Evolutionary conservation across 345 rosid genomes (phyloP), one percentile per base, ranked within the genome.

Genomic region (Lepidium didymum): DNA sequence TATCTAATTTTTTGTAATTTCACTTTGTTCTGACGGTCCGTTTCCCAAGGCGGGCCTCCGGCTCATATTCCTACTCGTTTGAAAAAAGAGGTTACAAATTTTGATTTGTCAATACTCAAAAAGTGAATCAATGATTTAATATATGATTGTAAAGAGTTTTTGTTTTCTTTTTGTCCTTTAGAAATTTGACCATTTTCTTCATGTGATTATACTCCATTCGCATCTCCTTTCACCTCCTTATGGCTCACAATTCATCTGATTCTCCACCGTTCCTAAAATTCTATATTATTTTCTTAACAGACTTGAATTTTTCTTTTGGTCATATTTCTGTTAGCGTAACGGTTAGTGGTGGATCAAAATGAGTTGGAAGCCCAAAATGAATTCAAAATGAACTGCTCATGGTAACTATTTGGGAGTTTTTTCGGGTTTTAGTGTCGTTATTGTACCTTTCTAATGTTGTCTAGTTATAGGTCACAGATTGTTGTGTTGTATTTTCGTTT

Each of bases 101-200:
- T 50, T 14, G 11, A 11, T 74, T 73, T 67, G 68, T 60, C 57
- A 64, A 65, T 56, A 10, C 62, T 36, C 36, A 10, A 27, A 74
- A 74, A 66, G 77, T 19, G 42, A 52, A 58, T 53, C 77, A 75
- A 62, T 75, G 64, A 75, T 67, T 43, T 54, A 75, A 53, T 46
- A 55, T 53, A 67, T 75, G 56, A 68, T 75, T 68, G 63, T 45
- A 2, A 55, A 29, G 38, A 14, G n/a, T 66, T 23, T 64, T 56
- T 35, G 57, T 69, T 18, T 56, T 35, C 12, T 46, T 25, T 75
- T 75, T 68, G 78, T 62, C 74, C 18, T 75, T 68, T 75, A 33
- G 25, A 68, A 56, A 68, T 18, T 27, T 33, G 35, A 56, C 60
- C 53, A 35, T 68, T 75, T 62, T 56, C 74, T 47, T 75, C 65